Evolutionary conservation across 2,329 filamentous ascomycete species (phyloP).

Genomic region (Sordariomycetes sp.): DNA sequence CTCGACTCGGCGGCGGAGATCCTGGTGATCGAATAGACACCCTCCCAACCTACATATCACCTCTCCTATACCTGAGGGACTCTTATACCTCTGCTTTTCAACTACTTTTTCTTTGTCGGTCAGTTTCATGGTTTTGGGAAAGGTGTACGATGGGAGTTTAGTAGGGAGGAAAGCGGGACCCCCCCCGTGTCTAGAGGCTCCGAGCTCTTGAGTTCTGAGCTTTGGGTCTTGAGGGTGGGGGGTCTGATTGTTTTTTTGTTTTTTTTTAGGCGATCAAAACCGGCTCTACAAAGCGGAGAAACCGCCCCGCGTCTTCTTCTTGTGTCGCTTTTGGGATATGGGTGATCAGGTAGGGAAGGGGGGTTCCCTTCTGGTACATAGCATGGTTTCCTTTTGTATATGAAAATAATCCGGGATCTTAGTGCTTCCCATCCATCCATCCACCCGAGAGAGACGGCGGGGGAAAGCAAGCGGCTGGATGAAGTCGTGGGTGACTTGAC

Average conservation of each 20-base stretch:
- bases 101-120: not conserved
- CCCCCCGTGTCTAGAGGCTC: not conserved
- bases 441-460: not conserved
- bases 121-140: not conserved
- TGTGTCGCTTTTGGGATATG: not conserved
- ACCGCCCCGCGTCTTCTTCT: not conserved
- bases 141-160: not conserved
- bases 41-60: too few relatives aligned
- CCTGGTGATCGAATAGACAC: constrained; percentile 11
- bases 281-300: too few relatives aligned
- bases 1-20: constrained; percentile 44
- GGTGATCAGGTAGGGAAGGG: not conserved
- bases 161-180: not conserved
- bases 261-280: too few relatives aligned
- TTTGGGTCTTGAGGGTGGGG: too few relatives aligned
- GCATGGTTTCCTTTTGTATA: not conserved
- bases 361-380: not conserved
- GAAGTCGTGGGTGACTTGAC: not conserved
- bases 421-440: not conserved
- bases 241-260: too few relatives aligned
- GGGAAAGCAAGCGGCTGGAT: not conserved
- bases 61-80: not conserved
- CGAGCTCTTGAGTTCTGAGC: too few relatives aligned
- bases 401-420: not conserved
- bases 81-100: not conserved